phyloP scores from a whole-genome alignment of 2,329 filamentous ascomycete species.

The Calonectria leucothoes region DNA sequence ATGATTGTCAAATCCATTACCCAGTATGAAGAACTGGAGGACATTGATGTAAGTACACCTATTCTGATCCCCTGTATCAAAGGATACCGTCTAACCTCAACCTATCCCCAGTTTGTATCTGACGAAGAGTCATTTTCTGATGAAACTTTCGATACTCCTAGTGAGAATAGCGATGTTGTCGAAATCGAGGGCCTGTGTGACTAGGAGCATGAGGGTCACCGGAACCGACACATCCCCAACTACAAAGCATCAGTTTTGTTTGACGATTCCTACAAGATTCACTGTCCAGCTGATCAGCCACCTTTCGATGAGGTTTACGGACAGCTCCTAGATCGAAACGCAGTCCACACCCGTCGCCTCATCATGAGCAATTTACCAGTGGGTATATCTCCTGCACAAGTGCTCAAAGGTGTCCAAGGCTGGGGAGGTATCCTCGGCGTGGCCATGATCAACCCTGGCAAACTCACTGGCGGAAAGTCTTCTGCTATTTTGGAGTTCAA shows the following conservation, averaged over 20 bases:
- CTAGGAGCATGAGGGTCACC: not conserved
- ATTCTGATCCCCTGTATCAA: not conserved
- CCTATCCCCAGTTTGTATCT: not conserved
- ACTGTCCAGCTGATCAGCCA: not conserved
- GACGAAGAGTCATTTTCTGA: not conserved
- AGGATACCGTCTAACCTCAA: not conserved
- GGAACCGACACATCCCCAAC: not conserved
- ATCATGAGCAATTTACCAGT: constrained; percentile 38
- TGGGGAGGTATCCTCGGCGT: constrained; percentile 24
- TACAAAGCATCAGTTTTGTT: not conserved
- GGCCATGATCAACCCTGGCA: not conserved
- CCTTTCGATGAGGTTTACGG: not conserved
- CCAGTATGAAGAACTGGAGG: not conserved
- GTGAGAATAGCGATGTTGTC: not conserved
- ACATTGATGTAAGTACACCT: not conserved
- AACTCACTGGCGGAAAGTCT: not conserved
- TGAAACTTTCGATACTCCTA: not conserved
- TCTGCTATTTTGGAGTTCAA: constrained; percentile 35
- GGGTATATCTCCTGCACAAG: constrained; percentile 12
- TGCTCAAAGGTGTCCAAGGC: constrained; percentile 32
- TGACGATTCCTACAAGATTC: not conserved
- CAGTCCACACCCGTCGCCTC: constrained; percentile 33
- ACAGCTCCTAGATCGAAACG: not conserved
- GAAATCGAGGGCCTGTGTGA: not conserved
- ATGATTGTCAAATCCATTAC: not conserved